Conservation (phyloP, 441 rosid genomes). For the Kokia cookei region DNA sequence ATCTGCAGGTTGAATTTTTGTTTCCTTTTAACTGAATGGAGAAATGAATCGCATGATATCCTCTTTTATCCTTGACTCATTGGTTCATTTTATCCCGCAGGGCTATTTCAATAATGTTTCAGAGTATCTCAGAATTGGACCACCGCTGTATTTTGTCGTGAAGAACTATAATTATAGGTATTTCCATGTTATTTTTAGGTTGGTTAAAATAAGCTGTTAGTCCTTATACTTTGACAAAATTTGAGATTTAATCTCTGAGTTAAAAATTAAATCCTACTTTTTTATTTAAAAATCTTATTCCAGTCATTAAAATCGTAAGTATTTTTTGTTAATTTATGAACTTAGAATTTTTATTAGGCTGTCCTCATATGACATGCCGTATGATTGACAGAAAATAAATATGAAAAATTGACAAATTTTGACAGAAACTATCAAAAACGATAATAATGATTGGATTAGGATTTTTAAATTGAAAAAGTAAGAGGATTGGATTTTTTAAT, state of each 20-base stretch:
- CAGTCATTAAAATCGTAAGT: not conserved
- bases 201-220: not conserved
- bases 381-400: not conserved
- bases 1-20: constrained; percentile 75
- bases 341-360: not conserved
- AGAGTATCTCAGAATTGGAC: constrained; percentile 88
- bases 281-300: not conserved
- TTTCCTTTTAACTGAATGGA: constrained; percentile 8
- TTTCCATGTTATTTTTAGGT: constrained; percentile 4
- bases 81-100: constrained; percentile 34
- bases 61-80: constrained; percentile 14
- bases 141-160: constrained; percentile 89
- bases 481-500: not conserved
- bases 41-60: not conserved
- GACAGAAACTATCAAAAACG: not conserved
- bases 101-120: constrained; percentile 86
- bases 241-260: not conserved
- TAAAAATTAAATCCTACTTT: not conserved
- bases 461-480: not conserved
- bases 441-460: not conserved
- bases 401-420: not conserved
- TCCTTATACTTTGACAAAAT: not conserved
- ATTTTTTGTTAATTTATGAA: not conserved
- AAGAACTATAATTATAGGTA: constrained; percentile 95
- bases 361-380: not conserved